phyloP scores from a whole-genome alignment of 2,329 filamentous ascomycete species.

The Arthrocladium fulminans region DNA sequence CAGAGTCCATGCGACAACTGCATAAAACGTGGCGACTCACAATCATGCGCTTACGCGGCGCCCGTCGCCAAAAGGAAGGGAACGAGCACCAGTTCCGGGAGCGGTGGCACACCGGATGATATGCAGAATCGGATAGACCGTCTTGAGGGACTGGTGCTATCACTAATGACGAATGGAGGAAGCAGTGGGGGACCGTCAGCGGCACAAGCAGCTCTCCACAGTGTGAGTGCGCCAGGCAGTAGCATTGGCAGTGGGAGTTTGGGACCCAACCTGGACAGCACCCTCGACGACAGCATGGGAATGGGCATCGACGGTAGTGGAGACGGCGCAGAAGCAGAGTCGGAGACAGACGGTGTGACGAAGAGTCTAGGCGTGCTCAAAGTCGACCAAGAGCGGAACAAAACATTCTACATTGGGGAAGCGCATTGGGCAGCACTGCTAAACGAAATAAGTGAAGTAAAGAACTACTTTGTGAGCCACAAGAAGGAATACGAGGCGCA shows the following conservation, averaged over 20 bases:
- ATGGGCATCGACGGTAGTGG: slow-evolving; percentile 45
- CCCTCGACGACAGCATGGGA: slow-evolving; percentile 24
- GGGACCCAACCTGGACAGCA: slow-evolving; percentile 28
- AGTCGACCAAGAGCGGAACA: slow-evolving; percentile 64
- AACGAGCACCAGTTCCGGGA: slow-evolving; percentile 43
- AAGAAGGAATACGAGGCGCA: slow-evolving; percentile 84
- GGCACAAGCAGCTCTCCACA: slow-evolving; percentile 41
- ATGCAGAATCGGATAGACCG: slow-evolving; percentile 98
- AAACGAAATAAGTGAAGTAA: slow-evolving; percentile 82
- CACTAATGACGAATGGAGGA: slow-evolving; percentile 84
- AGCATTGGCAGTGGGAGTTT: slow-evolving; percentile 35
- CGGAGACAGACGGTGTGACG: slow-evolving; percentile 61
- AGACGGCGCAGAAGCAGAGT: slow-evolving; percentile 52
- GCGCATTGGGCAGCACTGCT: slow-evolving; percentile 77
- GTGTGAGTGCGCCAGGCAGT: slow-evolving; percentile 8
- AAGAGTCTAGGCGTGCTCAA: slow-evolving; percentile 74
- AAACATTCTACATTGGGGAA: slow-evolving; percentile 72
- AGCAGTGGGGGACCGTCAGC: slow-evolving; percentile 50
- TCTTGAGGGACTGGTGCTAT: slow-evolving; percentile 82
- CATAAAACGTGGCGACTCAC: slow-evolving; percentile 72
- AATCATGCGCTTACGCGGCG: slow-evolving; percentile 76
- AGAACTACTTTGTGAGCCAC: slow-evolving; percentile 75
- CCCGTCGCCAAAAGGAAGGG: slow-evolving; percentile 63
- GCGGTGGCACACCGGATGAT: slow-evolving; percentile 63
- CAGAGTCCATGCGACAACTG: slow-evolving; percentile 89